Conservation (phyloP, 305 asterid species). For the Fraxinus sp. region DNA sequence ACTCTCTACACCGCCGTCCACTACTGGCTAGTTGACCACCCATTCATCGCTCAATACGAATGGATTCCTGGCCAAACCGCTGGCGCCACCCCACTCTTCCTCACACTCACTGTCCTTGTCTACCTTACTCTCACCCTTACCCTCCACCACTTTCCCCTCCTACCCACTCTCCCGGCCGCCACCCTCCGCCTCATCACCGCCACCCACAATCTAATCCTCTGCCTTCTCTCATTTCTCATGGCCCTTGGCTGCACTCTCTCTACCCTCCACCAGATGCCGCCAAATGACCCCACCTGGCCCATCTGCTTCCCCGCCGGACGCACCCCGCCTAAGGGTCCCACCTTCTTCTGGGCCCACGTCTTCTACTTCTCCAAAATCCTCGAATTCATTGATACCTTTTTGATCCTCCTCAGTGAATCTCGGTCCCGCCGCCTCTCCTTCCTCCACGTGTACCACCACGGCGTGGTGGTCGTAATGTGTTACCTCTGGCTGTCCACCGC, state of each 20-base stretch:
- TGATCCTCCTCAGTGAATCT: slow-evolving; percentile 55
- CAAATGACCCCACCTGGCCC: slow-evolving; percentile 49
- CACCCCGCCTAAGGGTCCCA: slow-evolving; percentile 63
- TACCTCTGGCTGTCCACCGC: slow-evolving; percentile 60
- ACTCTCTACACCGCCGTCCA: slow-evolving; percentile 30
- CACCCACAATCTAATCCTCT: slow-evolving; percentile 70
- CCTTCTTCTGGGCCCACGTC: slow-evolving; percentile 86
- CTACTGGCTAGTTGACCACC: slow-evolving; percentile 73
- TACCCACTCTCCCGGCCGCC: slow-evolving; percentile 41
- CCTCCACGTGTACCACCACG: slow-evolving; percentile 94
- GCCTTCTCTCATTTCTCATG: slow-evolving; percentile 69
- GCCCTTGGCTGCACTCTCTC: slow-evolving; percentile 74
- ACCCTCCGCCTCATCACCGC: slow-evolving; percentile 66
- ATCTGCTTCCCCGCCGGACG: slow-evolving; percentile 63
- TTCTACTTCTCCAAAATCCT: slow-evolving; percentile 80
- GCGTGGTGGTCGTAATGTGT: slow-evolving; percentile 76
- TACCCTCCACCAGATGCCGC: slow-evolving; percentile 59
- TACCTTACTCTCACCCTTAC: slow-evolving; percentile 62
- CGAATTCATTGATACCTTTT: slow-evolving; percentile 68
- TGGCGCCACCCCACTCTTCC: slow-evolving; percentile 60
- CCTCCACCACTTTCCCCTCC: slow-evolving; percentile 40
- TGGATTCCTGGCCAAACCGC: slow-evolving; percentile 56
- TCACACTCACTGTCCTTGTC: slow-evolving; percentile 49
- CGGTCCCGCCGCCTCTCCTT: slow-evolving; percentile 59
- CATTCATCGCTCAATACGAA: slow-evolving; percentile 51